Evolutionary conservation across 78 protist genomes (phyloP).

Genomic region (Trichosphaerium sp.): DNA sequence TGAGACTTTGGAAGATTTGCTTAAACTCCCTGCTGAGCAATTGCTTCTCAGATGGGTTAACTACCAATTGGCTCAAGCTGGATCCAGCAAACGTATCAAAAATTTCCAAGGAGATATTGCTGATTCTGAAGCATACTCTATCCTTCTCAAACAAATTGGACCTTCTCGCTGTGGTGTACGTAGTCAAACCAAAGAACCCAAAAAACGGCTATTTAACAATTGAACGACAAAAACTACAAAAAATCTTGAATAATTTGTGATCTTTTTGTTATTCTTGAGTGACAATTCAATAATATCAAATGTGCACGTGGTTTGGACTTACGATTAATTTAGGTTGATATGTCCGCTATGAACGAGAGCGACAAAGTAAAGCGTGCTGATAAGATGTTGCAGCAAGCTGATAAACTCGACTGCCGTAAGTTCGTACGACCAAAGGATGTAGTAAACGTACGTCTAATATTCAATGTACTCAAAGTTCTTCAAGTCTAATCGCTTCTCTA

Average conservation of each 20-base stretch:
- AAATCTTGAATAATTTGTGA: too few relatives aligned
- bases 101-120: constrained; percentile 77
- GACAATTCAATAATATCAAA: too few relatives aligned
- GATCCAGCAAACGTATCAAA: constrained; percentile 54
- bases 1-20: constrained; percentile 76
- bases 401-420: constrained; percentile 66
- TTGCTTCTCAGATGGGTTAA: constrained; percentile 91
- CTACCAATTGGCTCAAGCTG: constrained; percentile 74
- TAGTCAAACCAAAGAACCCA: too few relatives aligned
- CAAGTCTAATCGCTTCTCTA: neutral
- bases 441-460: constrained; percentile 55
- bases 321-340: constrained; percentile 47
- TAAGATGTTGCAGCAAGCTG: constrained; percentile 62
- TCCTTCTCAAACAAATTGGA: constrained; percentile 78
- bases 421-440: constrained; percentile 72
- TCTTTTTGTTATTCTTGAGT: too few relatives aligned
- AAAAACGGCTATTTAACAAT: too few relatives aligned
- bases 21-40: constrained; percentile 75
- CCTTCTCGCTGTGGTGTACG: too few relatives aligned
- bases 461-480: too few relatives aligned
- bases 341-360: constrained; percentile 31
- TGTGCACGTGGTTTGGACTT: too few relatives aligned
- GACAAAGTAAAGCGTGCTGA: constrained; percentile 69
- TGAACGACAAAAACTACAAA: too few relatives aligned
- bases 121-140: constrained; percentile 63